phyloP scores from a whole-genome alignment of 73 alveolate genomes.

The Uronychia binucleata region DNA sequence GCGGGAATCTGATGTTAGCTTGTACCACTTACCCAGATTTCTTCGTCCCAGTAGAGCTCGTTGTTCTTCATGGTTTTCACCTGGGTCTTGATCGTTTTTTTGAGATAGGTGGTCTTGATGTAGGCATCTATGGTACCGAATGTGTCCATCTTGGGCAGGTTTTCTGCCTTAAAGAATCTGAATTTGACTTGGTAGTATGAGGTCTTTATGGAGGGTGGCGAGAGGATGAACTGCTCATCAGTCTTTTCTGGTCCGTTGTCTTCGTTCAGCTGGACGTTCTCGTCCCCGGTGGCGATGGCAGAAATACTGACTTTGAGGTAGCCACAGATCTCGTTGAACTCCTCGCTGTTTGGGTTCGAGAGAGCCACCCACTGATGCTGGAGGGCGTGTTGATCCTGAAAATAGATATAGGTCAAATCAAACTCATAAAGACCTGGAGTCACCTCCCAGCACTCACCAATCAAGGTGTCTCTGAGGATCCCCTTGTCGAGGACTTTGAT shows the following conservation, averaged over 20 bases:
- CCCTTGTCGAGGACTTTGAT: conserved; percentile 75
- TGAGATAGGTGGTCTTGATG: conserved; percentile 59
- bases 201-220: conserved; percentile 80
- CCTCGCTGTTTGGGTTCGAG: conserved; percentile 88
- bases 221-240: conserved; percentile 51
- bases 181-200: conserved; percentile 70
- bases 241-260: conserved; percentile 19
- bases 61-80: conserved; percentile 50
- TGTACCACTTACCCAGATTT: conserved; percentile 15
- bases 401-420: conserved; percentile 89
- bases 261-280: conserved; percentile 66
- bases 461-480: conserved; percentile 73
- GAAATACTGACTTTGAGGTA: conserved; percentile 80
- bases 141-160: conserved; percentile 83
- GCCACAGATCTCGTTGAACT: conserved; percentile 85
- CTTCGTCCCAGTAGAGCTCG: conserved; percentile 59
- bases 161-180: conserved; percentile 77
- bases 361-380: conserved; percentile 91
- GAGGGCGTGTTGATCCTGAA: conserved; percentile 75
- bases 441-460: conserved; percentile 59
- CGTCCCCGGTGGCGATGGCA: conserved; percentile 79
- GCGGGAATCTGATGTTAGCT: conserved; percentile 24
- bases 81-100: conserved; percentile 45
- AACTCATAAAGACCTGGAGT: conserved; percentile 65
- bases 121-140: conserved; percentile 73